Evolutionary conservation across 2,329 filamentous ascomycete species (phyloP), one percentile per base, ranked within the genome.

Genomic region (Sporothrix pallida): DNA sequence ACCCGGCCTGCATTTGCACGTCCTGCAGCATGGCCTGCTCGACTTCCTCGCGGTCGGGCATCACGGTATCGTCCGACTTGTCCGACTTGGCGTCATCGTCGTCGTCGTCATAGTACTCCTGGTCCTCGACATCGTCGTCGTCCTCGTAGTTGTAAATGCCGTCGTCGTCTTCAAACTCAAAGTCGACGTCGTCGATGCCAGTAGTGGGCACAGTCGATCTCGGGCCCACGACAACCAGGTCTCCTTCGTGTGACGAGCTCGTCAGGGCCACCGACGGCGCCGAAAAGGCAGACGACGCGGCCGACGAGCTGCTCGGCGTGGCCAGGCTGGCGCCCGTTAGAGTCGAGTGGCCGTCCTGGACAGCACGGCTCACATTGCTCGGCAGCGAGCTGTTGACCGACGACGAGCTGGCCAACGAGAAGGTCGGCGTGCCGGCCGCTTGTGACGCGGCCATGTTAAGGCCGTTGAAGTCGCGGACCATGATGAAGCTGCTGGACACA

Each of bases 71-170:
- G 20, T 75, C 75, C 10, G 75, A 75, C 50, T 48, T 52, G 1
- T 75, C 75, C 10, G 75, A 75, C 50, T 48, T 52, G 1, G 73
- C 69, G 17, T 75, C 75, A 2, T 70, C 56, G 46, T 74, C 48
- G 56, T 74, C 78, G 26, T 77, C 77, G 23, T 78, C 77, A 37
- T 63, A 44, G 75, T 75, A 42, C 74, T 76, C 72, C 5, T 74
- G 48, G 56, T 77, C 75, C 13, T 73, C 71, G 5, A 74, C 50
- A 10, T 73, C 42, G 17, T 72, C 56, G 17, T 63, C 58, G n/a
- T 62, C 50, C 17, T 73, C 71, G 20, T 70, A 58, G 60, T 73
- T 52, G 46, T 44, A 63, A n/a, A 46, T 42, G 23, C n/a, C 44
- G n/a, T 72, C 50, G 31, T 63, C 54, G 5, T 75, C 63, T 3